Percentiles rank a stretch among this genome's conserved stretches.
Conservation (phyloP, 805 yeast genomes). For the Brettanomyces naardenensis region DNA sequence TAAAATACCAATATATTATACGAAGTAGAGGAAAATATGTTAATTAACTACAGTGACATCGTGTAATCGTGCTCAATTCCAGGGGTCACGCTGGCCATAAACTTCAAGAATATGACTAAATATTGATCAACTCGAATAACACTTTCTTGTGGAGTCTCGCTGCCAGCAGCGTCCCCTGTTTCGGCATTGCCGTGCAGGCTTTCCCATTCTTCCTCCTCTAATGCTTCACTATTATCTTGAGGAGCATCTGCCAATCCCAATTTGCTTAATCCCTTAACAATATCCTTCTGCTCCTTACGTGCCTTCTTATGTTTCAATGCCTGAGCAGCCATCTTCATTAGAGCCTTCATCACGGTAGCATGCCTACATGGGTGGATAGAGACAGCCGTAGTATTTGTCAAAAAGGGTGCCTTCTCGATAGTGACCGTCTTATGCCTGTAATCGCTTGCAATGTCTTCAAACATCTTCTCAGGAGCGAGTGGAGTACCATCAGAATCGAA, state of each 20-base stretch:
- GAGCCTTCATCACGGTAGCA: slow-evolving; percentile 86
- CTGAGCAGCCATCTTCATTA: slow-evolving; percentile 66
- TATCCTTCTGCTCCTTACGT: slow-evolving; percentile 18
- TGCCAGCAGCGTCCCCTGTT: slow-evolving; percentile 4
- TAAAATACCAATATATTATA: background rate
- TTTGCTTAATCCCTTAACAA: slow-evolving; percentile 37
- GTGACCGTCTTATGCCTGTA: slow-evolving; percentile 95
- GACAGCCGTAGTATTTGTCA: slow-evolving; percentile 65
- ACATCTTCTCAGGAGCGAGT: slow-evolving; percentile 81
- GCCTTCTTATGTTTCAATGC: slow-evolving; percentile 28
- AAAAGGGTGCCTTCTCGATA: slow-evolving; percentile 85
- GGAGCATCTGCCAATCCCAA: slow-evolving; percentile 36
- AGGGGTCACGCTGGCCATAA: slow-evolving; percentile 94
- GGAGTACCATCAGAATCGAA: slow-evolving; percentile 81
- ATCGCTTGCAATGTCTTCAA: slow-evolving; percentile 87
- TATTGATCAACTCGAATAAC: slow-evolving; percentile 86
- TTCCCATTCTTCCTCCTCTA: slow-evolving; percentile 20
- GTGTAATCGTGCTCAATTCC: slow-evolving; percentile 97
- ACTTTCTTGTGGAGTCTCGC: slow-evolving; percentile 9
- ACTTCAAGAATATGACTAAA: slow-evolving; percentile 79
- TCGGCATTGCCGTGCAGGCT: slow-evolving; percentile 5
- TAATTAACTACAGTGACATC: slow-evolving; percentile 76
- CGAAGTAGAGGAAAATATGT: background rate
- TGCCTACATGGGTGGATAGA: slow-evolving; percentile 96
- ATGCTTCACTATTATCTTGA: slow-evolving; percentile 15